These are phyloP conservation scores for Boletus barrowsii DNA, from an alignment of 768 basidiomycete genomes.

Conservation along the genomic window DNA sequence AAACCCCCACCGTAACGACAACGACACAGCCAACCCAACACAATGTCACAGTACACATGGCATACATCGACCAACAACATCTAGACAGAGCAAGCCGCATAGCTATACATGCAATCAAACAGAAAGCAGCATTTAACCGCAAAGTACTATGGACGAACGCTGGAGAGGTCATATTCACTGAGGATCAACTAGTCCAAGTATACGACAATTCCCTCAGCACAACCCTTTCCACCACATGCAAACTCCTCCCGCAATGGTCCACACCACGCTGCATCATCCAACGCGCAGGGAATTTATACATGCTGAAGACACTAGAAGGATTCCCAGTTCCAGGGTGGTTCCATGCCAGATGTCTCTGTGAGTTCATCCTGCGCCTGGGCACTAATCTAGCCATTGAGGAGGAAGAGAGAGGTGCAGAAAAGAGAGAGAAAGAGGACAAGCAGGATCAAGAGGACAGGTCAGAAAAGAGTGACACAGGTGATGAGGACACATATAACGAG, in stretches of 20 bases:
- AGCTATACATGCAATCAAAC: conserved; percentile 10
- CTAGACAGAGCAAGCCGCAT: not conserved
- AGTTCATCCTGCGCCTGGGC: no score
- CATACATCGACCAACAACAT: not conserved
- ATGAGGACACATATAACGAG: no score
- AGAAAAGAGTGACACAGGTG: no score
- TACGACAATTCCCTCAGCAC: conserved; percentile 23
- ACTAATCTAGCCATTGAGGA: no score
- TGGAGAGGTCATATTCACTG: conserved; percentile 12
- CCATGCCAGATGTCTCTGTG: no score
- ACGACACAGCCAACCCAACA: not conserved
- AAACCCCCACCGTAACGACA: not conserved
- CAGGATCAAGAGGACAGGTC: no score
- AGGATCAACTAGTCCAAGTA: conserved; percentile 32
- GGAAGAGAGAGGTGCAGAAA: no score
- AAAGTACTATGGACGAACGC: not conserved
- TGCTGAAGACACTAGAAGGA: no score
- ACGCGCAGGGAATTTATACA: no score
- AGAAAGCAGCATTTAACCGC: conserved; percentile 30
- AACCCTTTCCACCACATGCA: conserved; percentile 23
- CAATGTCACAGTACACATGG: not conserved
- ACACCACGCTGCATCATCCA: conserved; percentile 16
- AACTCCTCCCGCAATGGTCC: conserved; percentile 34
- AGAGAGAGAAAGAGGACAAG: no score
- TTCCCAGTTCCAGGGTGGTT: no score